Conservation (phyloP, 2,329 filamentous ascomycete species). For the Oidium heveae region DNA sequence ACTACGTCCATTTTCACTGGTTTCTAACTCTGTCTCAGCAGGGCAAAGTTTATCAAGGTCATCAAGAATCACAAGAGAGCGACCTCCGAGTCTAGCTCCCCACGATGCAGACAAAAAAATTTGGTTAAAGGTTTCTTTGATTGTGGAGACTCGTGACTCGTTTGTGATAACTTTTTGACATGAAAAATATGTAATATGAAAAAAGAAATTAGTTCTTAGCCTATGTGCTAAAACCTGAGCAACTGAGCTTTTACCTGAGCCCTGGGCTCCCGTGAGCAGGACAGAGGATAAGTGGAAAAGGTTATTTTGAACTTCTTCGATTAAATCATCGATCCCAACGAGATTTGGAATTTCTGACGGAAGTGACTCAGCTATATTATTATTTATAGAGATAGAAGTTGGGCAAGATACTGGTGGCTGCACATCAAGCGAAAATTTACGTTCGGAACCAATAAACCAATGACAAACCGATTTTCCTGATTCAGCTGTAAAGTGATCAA, state of each 20-base stretch:
- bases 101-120: constrained; percentile 77
- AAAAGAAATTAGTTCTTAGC: constrained; percentile 47
- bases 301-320: constrained; percentile 48
- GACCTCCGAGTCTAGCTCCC: constrained; percentile 69
- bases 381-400: constrained; percentile 22
- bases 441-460: constrained; percentile 62
- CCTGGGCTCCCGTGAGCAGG: constrained; percentile 66
- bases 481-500: constrained; percentile 33
- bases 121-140: constrained; percentile 68
- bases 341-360: constrained; percentile 28
- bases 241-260: constrained; percentile 70
- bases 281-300: constrained; percentile 73
- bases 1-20: constrained; percentile 80
- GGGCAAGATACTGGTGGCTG: constrained; percentile 48
- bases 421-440: constrained; percentile 48
- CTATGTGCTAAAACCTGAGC: constrained; percentile 50
- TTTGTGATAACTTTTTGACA: constrained; percentile 76
- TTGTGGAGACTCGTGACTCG: constrained; percentile 65
- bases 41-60: constrained; percentile 86
- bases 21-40: constrained; percentile 78
- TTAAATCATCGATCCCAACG: constrained; percentile 61
- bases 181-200: constrained; percentile 63
- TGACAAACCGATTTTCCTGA: constrained; percentile 22
- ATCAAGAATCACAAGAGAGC: constrained; percentile 65
- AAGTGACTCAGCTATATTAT: constrained; percentile 27